phyloP scores from a whole-genome alignment of 257 asterid species.

The Solanum clarkiae region DNA sequence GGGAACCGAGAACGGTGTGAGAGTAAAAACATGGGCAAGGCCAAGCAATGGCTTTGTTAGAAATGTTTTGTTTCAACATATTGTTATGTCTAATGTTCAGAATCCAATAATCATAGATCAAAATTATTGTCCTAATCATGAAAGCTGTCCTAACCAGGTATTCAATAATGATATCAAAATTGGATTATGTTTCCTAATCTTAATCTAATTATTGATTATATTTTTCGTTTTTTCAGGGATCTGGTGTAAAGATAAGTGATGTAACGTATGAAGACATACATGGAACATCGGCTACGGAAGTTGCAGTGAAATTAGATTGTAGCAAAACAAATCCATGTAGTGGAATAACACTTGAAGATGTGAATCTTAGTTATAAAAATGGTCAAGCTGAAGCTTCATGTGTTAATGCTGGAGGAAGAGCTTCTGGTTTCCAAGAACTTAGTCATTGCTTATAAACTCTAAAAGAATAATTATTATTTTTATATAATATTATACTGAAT shows the following conservation, averaged over 20 bases:
- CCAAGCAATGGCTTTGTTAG: conserved; percentile 8
- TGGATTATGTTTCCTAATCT: neutral
- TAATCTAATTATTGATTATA: neutral
- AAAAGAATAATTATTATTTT: no score
- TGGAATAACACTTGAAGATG: neutral
- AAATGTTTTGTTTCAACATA: neutral
- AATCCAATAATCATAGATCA: conserved; percentile 14
- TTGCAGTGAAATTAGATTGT: neutral
- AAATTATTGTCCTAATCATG: conserved; percentile 4
- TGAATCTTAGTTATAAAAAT: neutral
- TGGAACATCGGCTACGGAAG: conserved; percentile 3
- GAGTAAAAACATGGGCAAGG: conserved; percentile 11
- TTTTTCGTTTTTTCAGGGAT: neutral
- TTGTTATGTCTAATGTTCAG: conserved; percentile 2
- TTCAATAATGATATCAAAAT: neutral
- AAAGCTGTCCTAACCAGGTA: conserved; percentile 6
- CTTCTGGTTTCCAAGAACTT: neutral
- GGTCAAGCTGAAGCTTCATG: neutral
- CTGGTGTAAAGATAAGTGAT: neutral
- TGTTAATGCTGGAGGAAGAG: neutral
- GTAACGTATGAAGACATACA: conserved; percentile 1
- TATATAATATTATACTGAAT: no score
- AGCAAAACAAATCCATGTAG: neutral
- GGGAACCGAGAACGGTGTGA: neutral
- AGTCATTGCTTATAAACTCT: neutral